Evolutionary conservation across 441 rosid species (phyloP).

Genomic region (Pelargonium cotyledonis): DNA sequence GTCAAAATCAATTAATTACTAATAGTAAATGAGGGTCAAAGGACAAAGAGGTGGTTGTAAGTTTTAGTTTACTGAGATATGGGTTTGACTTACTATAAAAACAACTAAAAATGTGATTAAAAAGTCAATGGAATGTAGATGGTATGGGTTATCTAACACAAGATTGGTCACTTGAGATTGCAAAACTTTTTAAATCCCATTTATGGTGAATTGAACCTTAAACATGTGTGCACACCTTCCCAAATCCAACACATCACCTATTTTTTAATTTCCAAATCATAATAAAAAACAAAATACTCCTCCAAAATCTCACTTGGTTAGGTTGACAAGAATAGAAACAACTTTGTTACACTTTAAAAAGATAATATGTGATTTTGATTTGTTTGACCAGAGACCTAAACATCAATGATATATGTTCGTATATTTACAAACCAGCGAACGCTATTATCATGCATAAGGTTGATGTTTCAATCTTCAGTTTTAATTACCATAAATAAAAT

Average conservation of each 20-base stretch:
- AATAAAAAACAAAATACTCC: background rate
- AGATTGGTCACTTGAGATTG: background rate
- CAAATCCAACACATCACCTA: background rate
- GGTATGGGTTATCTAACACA: conserved; percentile 4
- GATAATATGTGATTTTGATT: no score
- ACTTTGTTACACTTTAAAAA: no score
- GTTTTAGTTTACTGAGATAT: background rate
- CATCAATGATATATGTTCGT: no score
- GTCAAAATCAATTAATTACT: background rate
- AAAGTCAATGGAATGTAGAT: conserved; percentile 1
- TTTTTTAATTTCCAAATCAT: background rate
- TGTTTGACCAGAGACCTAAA: no score
- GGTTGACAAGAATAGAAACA: no score
- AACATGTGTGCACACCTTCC: conserved; percentile 6
- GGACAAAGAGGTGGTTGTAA: conserved; percentile 5
- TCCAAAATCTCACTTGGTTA: no score
- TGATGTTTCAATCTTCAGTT: no score
- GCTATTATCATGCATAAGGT: no score
- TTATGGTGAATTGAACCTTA: background rate
- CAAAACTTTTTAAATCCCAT: background rate
- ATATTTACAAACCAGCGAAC: no score
- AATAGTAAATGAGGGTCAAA: background rate
- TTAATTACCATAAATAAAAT: no score
- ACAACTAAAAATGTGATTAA: background rate
- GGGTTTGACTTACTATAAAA: background rate